A percentile compares a stretch with the other conserved stretches of the same genome.
Conservation (phyloP, 2,329 filamentous ascomycete species). For the Cucurbitaria berberidis region DNA sequence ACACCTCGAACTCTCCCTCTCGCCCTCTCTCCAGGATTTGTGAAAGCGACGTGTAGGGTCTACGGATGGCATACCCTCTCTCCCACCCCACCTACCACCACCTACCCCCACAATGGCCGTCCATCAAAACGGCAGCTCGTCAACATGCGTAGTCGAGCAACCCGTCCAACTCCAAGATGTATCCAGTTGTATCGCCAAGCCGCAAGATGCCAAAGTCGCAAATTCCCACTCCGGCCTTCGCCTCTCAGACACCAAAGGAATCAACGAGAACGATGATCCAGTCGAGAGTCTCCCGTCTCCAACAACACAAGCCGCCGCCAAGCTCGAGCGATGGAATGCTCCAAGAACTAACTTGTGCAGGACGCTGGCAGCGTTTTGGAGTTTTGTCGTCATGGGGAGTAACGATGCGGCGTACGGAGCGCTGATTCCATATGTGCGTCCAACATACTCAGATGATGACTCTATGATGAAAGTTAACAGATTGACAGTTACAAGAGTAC, state of each 20-base stretch:
- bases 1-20: too few relatives aligned
- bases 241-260: constrained; percentile 23
- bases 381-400: constrained; percentile 70
- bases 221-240: constrained; percentile 15
- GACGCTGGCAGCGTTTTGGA: constrained; percentile 64
- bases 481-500: constrained; percentile 64
- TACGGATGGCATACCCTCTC: neutral
- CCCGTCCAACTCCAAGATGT: constrained; percentile 42
- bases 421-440: constrained; percentile 57
- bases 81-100: neutral
- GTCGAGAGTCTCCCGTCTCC: constrained; percentile 55
- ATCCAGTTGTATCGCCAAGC: constrained; percentile 26
- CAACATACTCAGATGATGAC: neutral
- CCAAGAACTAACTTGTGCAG: constrained; percentile 65
- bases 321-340: constrained; percentile 68
- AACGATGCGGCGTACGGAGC: constrained; percentile 70
- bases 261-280: constrained; percentile 27
- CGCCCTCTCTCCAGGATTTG: too few relatives aligned
- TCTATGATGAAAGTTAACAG: neutral
- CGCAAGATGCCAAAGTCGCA: constrained; percentile 26
- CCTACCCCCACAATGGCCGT: constrained; percentile 26
- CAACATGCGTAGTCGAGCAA: constrained; percentile 43
- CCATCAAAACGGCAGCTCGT: constrained; percentile 40
- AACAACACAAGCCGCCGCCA: constrained; percentile 49
- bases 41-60: too few relatives aligned